These are phyloP conservation scores for Cnidoscolus chayamansa DNA, from an alignment of 441 rosid species.

Conservation along the genomic window DNA sequence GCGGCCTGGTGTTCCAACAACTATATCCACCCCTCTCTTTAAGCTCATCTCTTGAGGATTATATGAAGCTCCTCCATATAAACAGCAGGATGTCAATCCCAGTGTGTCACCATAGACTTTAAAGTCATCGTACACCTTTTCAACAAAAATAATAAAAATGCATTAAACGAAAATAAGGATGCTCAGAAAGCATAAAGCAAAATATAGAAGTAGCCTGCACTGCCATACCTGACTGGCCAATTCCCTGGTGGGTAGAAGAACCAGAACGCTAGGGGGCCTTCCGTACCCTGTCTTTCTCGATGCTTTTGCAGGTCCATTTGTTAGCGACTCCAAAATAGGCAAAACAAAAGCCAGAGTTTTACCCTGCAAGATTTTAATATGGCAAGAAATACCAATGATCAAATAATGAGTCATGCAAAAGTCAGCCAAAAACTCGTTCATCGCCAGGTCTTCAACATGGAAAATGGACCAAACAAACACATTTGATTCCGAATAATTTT, in stretches of 20 bases:
- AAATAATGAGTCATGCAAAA: neutral
- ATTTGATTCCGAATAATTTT: neutral
- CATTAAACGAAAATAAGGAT: constrained; percentile 2
- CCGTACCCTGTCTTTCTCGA: constrained; percentile 70
- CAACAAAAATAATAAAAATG: neutral
- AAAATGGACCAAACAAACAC: neutral
- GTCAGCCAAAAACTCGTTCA: neutral
- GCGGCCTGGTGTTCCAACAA: constrained; percentile 93
- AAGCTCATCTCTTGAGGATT: constrained; percentile 53
- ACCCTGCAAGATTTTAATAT: constrained; percentile 49
- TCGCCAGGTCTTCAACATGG: neutral
- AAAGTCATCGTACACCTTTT: constrained; percentile 75
- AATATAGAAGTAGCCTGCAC: neutral
- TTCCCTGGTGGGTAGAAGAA: constrained; percentile 91
- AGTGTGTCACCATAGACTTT: constrained; percentile 68
- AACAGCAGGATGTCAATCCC: constrained; percentile 75
- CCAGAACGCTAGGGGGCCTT: constrained; percentile 82
- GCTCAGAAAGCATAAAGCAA: neutral
- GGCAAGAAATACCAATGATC: constrained; percentile 7
- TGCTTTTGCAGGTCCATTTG: constrained; percentile 58
- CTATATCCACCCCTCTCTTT: constrained; percentile 84
- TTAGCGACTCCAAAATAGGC: constrained; percentile 83
- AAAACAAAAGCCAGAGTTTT: constrained; percentile 94
- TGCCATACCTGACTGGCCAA: constrained; percentile 78
- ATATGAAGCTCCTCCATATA: constrained; percentile 84